Conservation (phyloP, 495 filamentous ascomycete species). For the Neurospora sp. region DNA sequence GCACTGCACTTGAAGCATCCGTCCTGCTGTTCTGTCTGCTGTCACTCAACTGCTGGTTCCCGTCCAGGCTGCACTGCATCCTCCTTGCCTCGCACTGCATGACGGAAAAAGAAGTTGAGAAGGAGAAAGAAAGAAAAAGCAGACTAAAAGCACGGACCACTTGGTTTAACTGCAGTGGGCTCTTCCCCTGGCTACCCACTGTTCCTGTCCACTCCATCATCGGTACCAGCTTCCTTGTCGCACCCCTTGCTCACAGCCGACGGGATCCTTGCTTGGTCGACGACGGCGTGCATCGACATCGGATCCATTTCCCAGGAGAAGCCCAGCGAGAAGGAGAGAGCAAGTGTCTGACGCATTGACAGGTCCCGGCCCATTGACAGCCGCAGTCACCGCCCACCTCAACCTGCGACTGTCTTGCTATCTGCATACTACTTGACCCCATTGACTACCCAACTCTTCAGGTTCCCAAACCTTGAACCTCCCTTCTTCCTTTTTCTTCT, state of each 20-base stretch:
- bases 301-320: not conserved
- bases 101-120: not conserved
- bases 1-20: not conserved
- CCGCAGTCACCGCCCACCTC: not conserved
- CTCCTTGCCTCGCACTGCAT: not conserved
- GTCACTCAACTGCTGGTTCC: not conserved
- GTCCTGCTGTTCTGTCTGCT: not conserved
- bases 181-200: not conserved
- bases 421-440: too few species aligned
- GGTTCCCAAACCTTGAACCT: not conserved
- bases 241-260: not conserved
- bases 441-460: not conserved
- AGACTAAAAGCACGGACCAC: not conserved
- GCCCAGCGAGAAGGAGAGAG: not conserved
- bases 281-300: not conserved
- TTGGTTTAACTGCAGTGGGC: not conserved
- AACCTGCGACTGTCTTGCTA: not conserved
- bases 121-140: not conserved
- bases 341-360: not conserved
- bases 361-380: not conserved
- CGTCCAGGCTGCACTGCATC: not conserved
- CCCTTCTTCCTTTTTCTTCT: not conserved
- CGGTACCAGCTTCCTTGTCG: not conserved
- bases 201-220: not conserved
- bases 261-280: not conserved